Evolutionary conservation across 306 rosid species (phyloP), one percentile per base, ranked within the genome.

Genomic region (Lathyrus aphaca): DNA sequence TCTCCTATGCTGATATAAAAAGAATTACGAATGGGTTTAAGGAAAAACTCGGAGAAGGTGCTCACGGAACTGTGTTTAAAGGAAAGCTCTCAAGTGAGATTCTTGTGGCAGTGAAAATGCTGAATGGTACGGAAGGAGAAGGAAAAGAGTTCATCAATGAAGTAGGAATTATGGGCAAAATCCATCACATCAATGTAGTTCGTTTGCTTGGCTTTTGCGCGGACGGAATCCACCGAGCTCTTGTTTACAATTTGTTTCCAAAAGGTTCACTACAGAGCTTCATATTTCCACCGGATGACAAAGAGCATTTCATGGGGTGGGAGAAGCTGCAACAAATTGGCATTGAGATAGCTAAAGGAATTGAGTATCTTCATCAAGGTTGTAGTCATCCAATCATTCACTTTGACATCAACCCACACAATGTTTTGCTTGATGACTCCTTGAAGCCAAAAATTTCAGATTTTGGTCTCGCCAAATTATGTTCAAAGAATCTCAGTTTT

Each of bases 401-500:
- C 39, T 56, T 29, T 29, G 35, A 29, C 35, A 29, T 29, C 35
- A 29, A 29, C 6, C 35, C 35, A 4, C 35, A 29, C 35, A 29
- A 29, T 29, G 35, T 29, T 29, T 29, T 29, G 6, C 35, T 29
- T 4, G 35, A 29, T 29, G 39, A 56, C 40, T 25, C 14, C 5
- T 56, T 56, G 17, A 56, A 39, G 13, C 62, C 62, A 25, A 45
- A 65, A 6, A 65, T 65, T n/a, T 23, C 70, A 2, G 70, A 65
- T n/a, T n/a, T n/a, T n/a, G n/a, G n/a, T n/a, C n/a, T n/a, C n/a
- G n/a, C n/a, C n/a, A n/a, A n/a, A n/a, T 65, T 65, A 25, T 15
- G 70, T 42, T 65, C 29, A 57, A 56, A 19, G 45, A 65, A 27
- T n/a, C n/a, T n/a, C n/a, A n/a, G n/a, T n/a, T n/a, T n/a, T n/a